Evolutionary conservation across 2,329 filamentous ascomycete species (phyloP).

Genomic region (Colletotrichum cereale): DNA sequence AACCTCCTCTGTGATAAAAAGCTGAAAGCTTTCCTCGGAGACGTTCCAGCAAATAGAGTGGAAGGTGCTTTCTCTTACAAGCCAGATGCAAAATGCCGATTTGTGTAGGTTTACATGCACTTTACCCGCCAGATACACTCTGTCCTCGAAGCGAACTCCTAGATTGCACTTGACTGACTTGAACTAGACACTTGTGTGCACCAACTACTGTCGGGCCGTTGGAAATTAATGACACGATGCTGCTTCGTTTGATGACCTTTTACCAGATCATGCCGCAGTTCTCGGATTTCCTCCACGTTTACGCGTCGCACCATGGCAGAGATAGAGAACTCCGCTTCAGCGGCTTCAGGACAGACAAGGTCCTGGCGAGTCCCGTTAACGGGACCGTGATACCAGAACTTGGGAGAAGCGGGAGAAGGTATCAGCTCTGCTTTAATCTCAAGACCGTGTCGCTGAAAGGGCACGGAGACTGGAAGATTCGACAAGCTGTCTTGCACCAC

Average conservation of each 20-base stretch:
- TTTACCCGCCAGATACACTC: not conserved
- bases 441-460: conserved; percentile 43
- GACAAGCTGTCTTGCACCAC: conserved; percentile 54
- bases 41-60: not conserved
- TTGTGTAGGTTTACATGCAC: not conserved
- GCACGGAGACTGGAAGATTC: conserved; percentile 50
- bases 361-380: conserved; percentile 40
- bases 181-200: not conserved
- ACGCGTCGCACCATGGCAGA: conserved; percentile 47
- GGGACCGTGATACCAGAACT: conserved; percentile 42
- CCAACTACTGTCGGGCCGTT: not conserved
- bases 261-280: conserved; percentile 57
- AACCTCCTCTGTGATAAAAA: not conserved
- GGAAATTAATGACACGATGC: conserved; percentile 21
- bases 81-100: conserved; percentile 2
- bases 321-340: conserved; percentile 50
- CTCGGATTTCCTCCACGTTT: conserved; percentile 54
- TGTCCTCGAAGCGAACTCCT: too few relatives aligned
- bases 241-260: conserved; percentile 43
- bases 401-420: conserved; percentile 51
- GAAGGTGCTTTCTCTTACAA: not conserved
- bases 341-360: conserved; percentile 51
- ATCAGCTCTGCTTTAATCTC: conserved; percentile 53
- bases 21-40: not conserved
- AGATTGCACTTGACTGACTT: not conserved